These are phyloP conservation scores for Microsporum canis DNA, from an alignment of 2,329 filamentous ascomycete genomes.

Conservation along the genomic window DNA sequence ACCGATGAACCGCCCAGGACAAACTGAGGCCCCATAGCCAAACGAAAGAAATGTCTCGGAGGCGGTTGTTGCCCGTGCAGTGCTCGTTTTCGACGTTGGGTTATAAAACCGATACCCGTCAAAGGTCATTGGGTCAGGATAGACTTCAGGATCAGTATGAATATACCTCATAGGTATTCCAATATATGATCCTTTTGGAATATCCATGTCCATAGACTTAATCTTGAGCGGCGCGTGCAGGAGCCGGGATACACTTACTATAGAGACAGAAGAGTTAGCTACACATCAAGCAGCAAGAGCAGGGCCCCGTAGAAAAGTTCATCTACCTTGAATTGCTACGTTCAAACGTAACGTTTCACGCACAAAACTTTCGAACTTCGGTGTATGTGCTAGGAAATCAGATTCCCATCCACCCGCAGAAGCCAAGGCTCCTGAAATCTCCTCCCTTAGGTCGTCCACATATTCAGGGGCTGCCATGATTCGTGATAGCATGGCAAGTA, in stretches of 20 bases:
- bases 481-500: not conserved
- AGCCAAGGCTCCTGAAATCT: not conserved
- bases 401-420: not conserved
- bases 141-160: not conserved
- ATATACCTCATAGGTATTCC: not conserved
- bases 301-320: not conserved
- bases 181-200: not conserved
- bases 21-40: not conserved
- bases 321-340: not conserved
- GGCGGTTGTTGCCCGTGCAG: not conserved
- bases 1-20: slow-evolving; percentile 1
- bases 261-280: not conserved
- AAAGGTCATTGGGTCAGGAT: slow-evolving; percentile 1
- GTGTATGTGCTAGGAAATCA: not conserved
- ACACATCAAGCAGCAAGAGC: not conserved
- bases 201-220: not conserved
- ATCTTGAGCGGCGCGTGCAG: not conserved
- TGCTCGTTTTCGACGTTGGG: not conserved
- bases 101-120: not conserved
- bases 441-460: not conserved
- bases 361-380: not conserved
- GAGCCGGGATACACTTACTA: not conserved
- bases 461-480: not conserved
- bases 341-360: not conserved
- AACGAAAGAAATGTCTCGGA: slow-evolving; percentile 3